Percentiles rank a stretch among this genome's conserved stretches.
These are phyloP conservation scores for Conticribra guillardii DNA, from an alignment of 108 stramenopile genomes.

Conservation along the genomic window DNA sequence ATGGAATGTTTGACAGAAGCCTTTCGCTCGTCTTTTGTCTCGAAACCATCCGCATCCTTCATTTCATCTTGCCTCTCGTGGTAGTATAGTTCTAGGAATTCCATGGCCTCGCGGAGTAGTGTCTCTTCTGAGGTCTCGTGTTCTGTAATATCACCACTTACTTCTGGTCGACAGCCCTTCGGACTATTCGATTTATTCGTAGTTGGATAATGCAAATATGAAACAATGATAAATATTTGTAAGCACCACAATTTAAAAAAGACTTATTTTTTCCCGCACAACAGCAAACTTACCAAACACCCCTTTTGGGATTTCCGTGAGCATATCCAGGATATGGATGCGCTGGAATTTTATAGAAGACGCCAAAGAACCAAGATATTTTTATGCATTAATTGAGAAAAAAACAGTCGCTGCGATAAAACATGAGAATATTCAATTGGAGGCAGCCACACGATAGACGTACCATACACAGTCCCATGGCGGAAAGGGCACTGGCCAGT, in stretches of 20 bases:
- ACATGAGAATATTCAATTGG: not conserved
- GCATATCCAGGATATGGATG: constrained; percentile 27
- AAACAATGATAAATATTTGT: not conserved
- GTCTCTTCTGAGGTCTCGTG: constrained; percentile 10
- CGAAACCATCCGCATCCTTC: constrained; percentile 16
- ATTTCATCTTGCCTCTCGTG: constrained; percentile 27
- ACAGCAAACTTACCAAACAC: constrained; percentile 5
- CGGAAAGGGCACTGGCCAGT: constrained; percentile 24
- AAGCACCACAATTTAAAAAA: too few relatives aligned
- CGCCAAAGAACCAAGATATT: not conserved
- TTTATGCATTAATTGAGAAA: not conserved
- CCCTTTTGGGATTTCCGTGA: constrained; percentile 34
- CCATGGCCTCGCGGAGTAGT: constrained; percentile 25
- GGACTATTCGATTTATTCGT: too few relatives aligned
- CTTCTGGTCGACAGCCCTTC: constrained; percentile 14
- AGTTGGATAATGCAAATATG: not conserved
- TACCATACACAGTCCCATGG: constrained; percentile 27
- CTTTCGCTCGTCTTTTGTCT: constrained; percentile 13
- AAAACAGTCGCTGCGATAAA: not conserved
- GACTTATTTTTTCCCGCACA: too few relatives aligned
- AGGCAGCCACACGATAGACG: not conserved
- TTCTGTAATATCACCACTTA: constrained; percentile 10
- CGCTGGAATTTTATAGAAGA: not conserved
- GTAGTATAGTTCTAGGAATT: constrained; percentile 28
- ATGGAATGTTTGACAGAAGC: constrained; percentile 5